Conservation (phyloP, 2,329 filamentous ascomycete species). For the Penicillium janthinellum region DNA sequence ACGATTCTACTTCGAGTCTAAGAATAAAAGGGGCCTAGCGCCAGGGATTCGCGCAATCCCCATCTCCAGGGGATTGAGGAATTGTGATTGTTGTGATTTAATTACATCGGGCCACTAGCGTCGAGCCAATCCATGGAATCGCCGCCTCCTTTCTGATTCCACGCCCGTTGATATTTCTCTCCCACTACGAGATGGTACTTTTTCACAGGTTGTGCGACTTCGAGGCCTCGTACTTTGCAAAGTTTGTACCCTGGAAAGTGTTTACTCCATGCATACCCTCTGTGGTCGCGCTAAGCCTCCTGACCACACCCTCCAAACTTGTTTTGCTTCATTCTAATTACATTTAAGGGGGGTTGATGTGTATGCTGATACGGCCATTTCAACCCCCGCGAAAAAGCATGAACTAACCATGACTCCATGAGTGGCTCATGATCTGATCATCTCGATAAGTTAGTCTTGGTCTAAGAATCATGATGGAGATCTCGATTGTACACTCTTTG, state of each 20-base stretch:
- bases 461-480: conserved; percentile 4
- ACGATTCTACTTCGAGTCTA: conserved; percentile 2
- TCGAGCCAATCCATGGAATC: conserved; percentile 27
- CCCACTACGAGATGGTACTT: background rate
- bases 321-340: conserved; percentile 20
- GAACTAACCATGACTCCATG: background rate
- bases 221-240: too few species aligned
- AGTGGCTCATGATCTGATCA: conserved; percentile 7
- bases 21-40: conserved; percentile 4
- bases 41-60: conserved; percentile 8
- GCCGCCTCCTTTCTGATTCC: background rate
- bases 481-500: background rate
- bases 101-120: conserved; percentile 27
- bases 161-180: background rate
- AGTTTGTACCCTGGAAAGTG: too few species aligned
- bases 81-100: conserved; percentile 28
- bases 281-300: background rate
- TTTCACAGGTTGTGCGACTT: too few species aligned
- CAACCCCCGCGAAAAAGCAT: background rate
- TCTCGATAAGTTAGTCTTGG: background rate
- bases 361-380: conserved; percentile 16
- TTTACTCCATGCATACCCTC: background rate
- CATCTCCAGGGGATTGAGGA: conserved; percentile 17
- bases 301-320: conserved; percentile 19
- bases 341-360: conserved; percentile 7